Evolutionary conservation across 2,329 filamentous ascomycete genomes (phyloP), one percentile per base, ranked within the genome.

Genomic region (Fusarium dimerum): DNA sequence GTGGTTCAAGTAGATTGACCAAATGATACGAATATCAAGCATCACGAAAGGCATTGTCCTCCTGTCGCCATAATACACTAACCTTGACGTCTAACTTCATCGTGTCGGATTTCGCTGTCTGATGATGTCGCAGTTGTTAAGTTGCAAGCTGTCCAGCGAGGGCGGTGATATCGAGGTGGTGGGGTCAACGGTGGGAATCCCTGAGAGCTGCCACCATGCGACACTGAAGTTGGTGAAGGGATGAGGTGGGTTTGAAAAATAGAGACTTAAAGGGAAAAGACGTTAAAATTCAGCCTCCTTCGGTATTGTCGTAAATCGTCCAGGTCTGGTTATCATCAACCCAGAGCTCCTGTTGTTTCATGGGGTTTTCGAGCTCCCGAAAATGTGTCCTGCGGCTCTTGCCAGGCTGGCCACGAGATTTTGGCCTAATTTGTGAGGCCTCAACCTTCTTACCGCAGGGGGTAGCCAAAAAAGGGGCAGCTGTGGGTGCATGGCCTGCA

Each of bases 31-130:
- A 16, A 44, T 36, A 42, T 8, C 49, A 54, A 15, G 3, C 38
- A 48, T 9, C 39, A 15, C 10, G 32, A 36, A 5, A 15, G 13
- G 9, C 32, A 11, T 12, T 3, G 4, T 36, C 32, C 32, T 12
- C 13, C 32, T 10, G 11, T 11, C 10, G 10, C 11, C 5, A 15
- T 34, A 4, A 5, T 13, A 17, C 17, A 66, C 71, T 65, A 42
- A 74, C 72, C 71, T 74, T 74, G 57, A 74, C 71, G 68, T 74
- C 72, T 65, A 74, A 67, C 66, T 71, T 74, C 72, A 74, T 74
- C 46, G 59, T 74, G 66, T 60, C 51, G 52, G 41, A 54, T 60
- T 48, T 60, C 46, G 50, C 50, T 55, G 51, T 54, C 54, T 62
- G 56, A 56, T 57, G 54, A 56, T 53, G 51, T 56, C 61, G 60